phyloP scores from a whole-genome alignment of 345 rosid species.

The rapeseed (Brassica napus) region Da-Ae NC_063448.1:1112001-1112500 shows the following conservation, averaged over 20 bases:
- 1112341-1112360: neutral
- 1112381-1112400: constrained; percentile 7
- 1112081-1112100: too few species aligned
- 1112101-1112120: too few species aligned
- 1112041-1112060: neutral
- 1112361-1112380: neutral
- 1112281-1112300: too few species aligned
- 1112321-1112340: neutral
- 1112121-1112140: too few species aligned
- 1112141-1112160: too few species aligned
- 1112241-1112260: too few species aligned
- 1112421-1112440: constrained; percentile 6
- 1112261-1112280: too few species aligned
- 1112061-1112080: neutral
- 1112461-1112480: constrained; percentile 69
- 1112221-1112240: too few species aligned
- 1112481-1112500: constrained; percentile 86
- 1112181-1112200: too few species aligned
- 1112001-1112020: neutral
- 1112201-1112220: too few species aligned
- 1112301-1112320: too few species aligned
- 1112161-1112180: too few species aligned
- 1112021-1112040: constrained; percentile 3
- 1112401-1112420: constrained; percentile 27
- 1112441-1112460: neutral